Base-by-base conservation (phyloP, 2,329 filamentous ascomycete species). In the Chrysoporthe puriensis region DNA sequence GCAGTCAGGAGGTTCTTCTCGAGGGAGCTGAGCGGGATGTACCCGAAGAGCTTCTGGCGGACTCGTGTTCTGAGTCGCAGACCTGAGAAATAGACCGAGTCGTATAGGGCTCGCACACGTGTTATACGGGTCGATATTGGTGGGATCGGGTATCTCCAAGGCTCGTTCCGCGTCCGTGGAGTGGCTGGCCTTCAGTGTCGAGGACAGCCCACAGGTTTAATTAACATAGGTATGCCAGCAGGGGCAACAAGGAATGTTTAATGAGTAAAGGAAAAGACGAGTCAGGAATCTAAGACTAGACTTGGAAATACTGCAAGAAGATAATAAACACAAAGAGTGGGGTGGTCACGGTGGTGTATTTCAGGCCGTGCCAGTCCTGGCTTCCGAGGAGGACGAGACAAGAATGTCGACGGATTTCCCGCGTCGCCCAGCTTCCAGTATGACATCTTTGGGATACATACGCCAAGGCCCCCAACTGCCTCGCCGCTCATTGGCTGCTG, bases 381-480 rank as follows among this genome's bases (percentile, higher is more conserved):
- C 32, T 4, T 18, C 52, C 4, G 21, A 26, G 32, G 34, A n/a
- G 8, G 54, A 40, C 54, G 32, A 36, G n/a, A 14, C 16, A 57
- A 40, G 32, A 57, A 46, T n/a, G 54, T 40, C 32, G 54, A 36
- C 16, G 52, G 21, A 26, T 34, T 26, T 54, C 18, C 4, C 4
- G 11, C 18, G 4, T 34, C 48, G 5, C 48, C 16, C 48, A 52
- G 6, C n/a, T 48, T 18, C 46, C 46, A 48, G 46, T n/a, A 48
- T 54, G 50, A 54, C 54, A 57, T 57, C 16, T 40, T 40, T 57
- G 32, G 54, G 54, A 32, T 57, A n/a, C 54, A 57, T 54, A 46
- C 16, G 44, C 18, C 16, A 34, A 54, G 6, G 14, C 4, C 13
- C 54, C 34, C 2, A 57, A 36, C 54, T 26, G 6, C 34, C 14